These are phyloP conservation scores for Phaeosphaeriaceae sp. DNA, from an alignment of 2,329 filamentous ascomycete species.

Conservation along the genomic window DNA sequence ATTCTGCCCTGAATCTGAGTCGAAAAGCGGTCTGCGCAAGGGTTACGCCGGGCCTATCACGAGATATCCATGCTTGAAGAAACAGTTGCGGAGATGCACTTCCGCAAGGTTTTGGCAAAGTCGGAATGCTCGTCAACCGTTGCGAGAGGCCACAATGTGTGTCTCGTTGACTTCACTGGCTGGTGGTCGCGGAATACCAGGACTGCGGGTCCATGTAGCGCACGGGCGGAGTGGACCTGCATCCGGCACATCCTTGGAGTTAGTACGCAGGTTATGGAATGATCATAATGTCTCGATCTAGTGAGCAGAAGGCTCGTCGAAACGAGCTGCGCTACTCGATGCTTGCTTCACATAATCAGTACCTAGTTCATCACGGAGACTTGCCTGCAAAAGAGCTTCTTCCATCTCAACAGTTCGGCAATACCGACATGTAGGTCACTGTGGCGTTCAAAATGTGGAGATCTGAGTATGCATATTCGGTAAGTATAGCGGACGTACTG, in stretches of 20 bases:
- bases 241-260: slow-evolving; percentile 16
- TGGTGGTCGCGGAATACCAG: slow-evolving; percentile 6
- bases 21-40: slow-evolving; percentile 28
- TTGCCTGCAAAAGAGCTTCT: neutral
- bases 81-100: slow-evolving; percentile 23
- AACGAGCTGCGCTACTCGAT: neutral
- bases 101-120: slow-evolving; percentile 16
- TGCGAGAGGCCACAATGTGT: slow-evolving; percentile 18
- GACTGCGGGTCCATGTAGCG: slow-evolving; percentile 10
- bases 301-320: neutral
- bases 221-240: slow-evolving; percentile 25
- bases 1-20: slow-evolving; percentile 16
- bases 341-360: neutral
- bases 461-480: neutral
- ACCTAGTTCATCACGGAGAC: slow-evolving; percentile 1
- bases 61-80: slow-evolving; percentile 11
- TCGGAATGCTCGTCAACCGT: slow-evolving; percentile 5
- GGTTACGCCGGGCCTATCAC: slow-evolving; percentile 25
- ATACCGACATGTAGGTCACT: slow-evolving; percentile 3
- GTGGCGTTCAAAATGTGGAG: neutral
- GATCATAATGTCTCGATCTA: neutral
- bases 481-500: neutral
- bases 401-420: neutral
- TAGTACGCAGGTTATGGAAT: neutral
- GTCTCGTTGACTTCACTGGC: slow-evolving; percentile 16